Conservation (phyloP, 176 grass and related monocot species). For the Areca catechu region DNA sequence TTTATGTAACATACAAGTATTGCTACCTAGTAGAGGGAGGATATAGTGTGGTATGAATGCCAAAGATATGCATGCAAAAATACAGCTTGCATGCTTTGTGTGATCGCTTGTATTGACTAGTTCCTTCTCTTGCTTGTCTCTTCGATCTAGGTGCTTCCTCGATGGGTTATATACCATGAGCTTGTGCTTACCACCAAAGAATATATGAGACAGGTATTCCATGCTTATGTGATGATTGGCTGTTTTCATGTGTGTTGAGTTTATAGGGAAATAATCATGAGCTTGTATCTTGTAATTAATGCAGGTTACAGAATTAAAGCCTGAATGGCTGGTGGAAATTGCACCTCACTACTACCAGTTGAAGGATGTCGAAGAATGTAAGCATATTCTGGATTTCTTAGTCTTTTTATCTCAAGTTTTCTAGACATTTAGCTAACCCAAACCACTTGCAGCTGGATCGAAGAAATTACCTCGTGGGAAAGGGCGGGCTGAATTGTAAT, state of each 20-base stretch:
- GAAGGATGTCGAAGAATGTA: conserved; percentile 90
- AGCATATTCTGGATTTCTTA: conserved; percentile 9
- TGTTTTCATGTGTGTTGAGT: neutral
- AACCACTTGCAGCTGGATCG: conserved; percentile 35
- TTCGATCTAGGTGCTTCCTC: conserved; percentile 51
- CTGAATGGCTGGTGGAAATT: conserved; percentile 85
- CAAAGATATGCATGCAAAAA: no score
- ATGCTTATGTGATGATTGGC: neutral
- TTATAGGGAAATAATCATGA: no score
- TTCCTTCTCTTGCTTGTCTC: conserved; percentile 9
- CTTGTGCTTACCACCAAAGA: conserved; percentile 88
- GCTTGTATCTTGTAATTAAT: conserved; percentile 1
- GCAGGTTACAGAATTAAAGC: conserved; percentile 78
- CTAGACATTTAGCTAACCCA: neutral
- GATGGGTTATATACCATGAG: conserved; percentile 79
- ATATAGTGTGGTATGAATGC: no score
- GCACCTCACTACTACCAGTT: conserved; percentile 92
- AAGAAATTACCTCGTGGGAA: conserved; percentile 43
- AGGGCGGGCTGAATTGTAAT: no score
- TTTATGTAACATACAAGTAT: no score
- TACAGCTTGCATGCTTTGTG: no score
- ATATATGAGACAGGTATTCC: conserved; percentile 80
- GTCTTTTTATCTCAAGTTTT: no score
- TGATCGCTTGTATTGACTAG: neutral
- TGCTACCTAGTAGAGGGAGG: no score